A percentile compares a stretch with the other conserved stretches of the same genome.
Evolutionary conservation across 1,284 basidiomycete species (phyloP).

Genomic region (Earliella scabrosa): DNA sequence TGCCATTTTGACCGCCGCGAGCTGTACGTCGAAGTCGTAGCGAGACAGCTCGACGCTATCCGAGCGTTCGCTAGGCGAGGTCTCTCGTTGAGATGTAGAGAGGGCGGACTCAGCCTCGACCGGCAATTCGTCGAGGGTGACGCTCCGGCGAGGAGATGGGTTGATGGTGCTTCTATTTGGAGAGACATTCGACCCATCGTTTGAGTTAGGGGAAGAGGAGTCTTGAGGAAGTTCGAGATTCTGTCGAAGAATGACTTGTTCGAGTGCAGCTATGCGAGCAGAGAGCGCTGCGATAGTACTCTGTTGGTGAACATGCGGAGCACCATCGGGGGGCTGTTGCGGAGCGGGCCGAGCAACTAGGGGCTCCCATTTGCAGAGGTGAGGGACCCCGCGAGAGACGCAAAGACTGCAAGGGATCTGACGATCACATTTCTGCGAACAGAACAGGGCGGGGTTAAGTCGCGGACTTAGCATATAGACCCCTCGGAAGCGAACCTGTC

Average conservation of each 20-base stretch:
- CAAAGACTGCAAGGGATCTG: slow-evolving; percentile 56
- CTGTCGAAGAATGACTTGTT: slow-evolving; percentile 40
- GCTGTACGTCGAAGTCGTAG: slow-evolving; percentile 34
- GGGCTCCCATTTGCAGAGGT: slow-evolving; percentile 59
- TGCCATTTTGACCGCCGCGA: slow-evolving; percentile 36
- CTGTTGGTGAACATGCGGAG: slow-evolving; percentile 14
- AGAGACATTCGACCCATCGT: no score
- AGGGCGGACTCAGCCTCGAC: neutral
- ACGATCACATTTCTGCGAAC: slow-evolving; percentile 56
- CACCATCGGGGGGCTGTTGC: slow-evolving; percentile 42
- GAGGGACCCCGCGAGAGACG: slow-evolving; percentile 50
- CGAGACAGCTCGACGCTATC: slow-evolving; percentile 21
- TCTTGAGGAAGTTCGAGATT: neutral
- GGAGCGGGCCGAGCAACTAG: slow-evolving; percentile 52
- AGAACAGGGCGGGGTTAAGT: neutral
- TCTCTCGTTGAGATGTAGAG: neutral
- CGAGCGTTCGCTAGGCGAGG: neutral
- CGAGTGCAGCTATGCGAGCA: slow-evolving; percentile 46
- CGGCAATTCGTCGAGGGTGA: neutral
- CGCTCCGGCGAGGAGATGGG: neutral
- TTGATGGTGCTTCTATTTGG: neutral
- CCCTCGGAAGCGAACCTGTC: slow-evolving; percentile 45
- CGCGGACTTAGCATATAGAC: neutral
- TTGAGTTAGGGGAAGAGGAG: neutral
- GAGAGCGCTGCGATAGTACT: slow-evolving; percentile 44